Evolutionary conservation across 495 filamentous ascomycete genomes (phyloP).

Genomic region (Amphirosellinia nigrospora): DNA sequence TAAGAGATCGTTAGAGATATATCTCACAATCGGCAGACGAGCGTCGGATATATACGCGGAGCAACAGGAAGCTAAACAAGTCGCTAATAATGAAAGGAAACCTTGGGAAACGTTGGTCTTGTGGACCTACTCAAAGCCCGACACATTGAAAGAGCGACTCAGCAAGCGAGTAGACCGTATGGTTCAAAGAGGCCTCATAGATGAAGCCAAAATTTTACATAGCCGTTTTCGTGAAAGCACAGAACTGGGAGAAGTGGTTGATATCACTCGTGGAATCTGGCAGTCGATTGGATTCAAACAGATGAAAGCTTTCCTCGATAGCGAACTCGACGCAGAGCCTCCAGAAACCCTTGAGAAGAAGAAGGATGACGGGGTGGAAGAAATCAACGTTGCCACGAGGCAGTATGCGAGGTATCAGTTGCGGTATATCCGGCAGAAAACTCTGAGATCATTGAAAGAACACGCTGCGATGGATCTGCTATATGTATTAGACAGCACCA

Average conservation of each 20-base stretch:
- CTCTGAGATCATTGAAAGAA: constrained; percentile 67
- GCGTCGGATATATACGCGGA: constrained; percentile 90
- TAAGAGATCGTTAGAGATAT: constrained; percentile 87
- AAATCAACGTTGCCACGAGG: constrained; percentile 77
- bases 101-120: constrained; percentile 77
- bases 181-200: constrained; percentile 72
- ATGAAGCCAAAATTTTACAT: constrained; percentile 69
- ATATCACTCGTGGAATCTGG: constrained; percentile 85
- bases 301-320: constrained; percentile 71
- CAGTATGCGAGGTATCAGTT: constrained; percentile 87
- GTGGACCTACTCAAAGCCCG: constrained; percentile 80
- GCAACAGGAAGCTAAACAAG: constrained; percentile 55
- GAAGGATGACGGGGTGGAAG: constrained; percentile 46
- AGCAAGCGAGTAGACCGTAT: constrained; percentile 82
- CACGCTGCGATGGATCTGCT: constrained; percentile 59
- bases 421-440: constrained; percentile 84
- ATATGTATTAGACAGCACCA: constrained; percentile 77
- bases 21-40: constrained; percentile 72
- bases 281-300: constrained; percentile 96
- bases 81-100: background rate
- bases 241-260: constrained; percentile 59
- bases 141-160: constrained; percentile 70
- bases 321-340: constrained; percentile 46
- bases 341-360: constrained; percentile 46
- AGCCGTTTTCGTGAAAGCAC: constrained; percentile 56